A percentile compares a stretch with the other conserved stretches of the same genome.
Conservation (phyloP, 2,329 filamentous ascomycete genomes). For the Zymoseptoria passerinii region DNA sequence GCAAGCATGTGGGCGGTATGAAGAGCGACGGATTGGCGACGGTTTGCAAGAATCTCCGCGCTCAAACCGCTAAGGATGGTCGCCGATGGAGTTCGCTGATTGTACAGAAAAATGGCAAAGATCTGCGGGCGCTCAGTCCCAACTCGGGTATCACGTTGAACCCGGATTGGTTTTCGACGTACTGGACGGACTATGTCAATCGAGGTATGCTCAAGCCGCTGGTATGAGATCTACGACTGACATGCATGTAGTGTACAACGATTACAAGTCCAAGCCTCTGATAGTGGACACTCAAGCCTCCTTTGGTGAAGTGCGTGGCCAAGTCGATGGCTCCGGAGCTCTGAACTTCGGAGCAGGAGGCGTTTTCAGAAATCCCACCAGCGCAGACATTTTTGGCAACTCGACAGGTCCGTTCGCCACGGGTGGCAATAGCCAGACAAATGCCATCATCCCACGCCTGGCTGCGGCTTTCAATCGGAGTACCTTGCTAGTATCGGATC, state of each 20-base stretch:
- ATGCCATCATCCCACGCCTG: conserved; percentile 62
- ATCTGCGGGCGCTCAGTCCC: conserved; percentile 37
- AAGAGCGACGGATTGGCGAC: conserved; percentile 47
- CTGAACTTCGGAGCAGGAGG: conserved; percentile 37
- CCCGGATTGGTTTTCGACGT: conserved; percentile 40
- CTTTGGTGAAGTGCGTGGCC: conserved; percentile 41
- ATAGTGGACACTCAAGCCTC: conserved; percentile 58
- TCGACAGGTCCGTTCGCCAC: conserved; percentile 53
- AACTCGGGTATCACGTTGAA: conserved; percentile 41
- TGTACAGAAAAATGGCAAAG: conserved; percentile 31
- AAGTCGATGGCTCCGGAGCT: conserved; percentile 33
- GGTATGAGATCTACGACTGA: not conserved
- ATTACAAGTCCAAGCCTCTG: conserved; percentile 40
- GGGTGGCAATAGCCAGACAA: conserved; percentile 35
- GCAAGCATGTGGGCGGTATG: conserved; percentile 51
- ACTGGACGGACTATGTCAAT: conserved; percentile 46
- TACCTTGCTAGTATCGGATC: conserved; percentile 48
- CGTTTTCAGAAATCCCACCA: conserved; percentile 49
- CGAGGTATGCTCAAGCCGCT: conserved; percentile 12
- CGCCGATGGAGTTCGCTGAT: conserved; percentile 56
- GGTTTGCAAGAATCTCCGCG: conserved; percentile 46
- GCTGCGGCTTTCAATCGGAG: conserved; percentile 68
- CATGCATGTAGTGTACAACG: conserved; percentile 36
- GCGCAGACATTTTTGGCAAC: conserved; percentile 59
- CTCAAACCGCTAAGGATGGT: conserved; percentile 49